Base-by-base conservation (phyloP, 148 eudicot species). In the Vaccinium macrocarpon region DNA sequence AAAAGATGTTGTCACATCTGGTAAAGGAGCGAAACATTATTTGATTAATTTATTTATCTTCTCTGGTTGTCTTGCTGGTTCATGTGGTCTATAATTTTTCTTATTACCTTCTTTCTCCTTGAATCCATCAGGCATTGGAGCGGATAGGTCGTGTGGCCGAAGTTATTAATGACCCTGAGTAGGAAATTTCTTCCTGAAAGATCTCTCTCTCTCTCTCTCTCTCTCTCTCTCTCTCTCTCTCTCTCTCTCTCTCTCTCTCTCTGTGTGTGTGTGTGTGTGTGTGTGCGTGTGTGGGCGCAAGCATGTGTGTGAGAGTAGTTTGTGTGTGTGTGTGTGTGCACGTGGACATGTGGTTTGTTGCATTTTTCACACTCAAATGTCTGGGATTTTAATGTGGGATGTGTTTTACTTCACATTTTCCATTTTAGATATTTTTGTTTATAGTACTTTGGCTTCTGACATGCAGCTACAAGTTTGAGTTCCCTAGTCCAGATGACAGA, bases 401-500 rank as follows among this genome's bases (percentile, higher is more conserved):
- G 27, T 10, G 42, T 84, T 56, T 71, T 76, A 25, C 35, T 81
- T 83, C 19, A 4, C 50, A 42, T 21, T 64, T 76, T 29, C 12
- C 72, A 18, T 4, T 50, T 23, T 62, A 12, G 57, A 46, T 85
- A 52, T 38, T 87, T 61, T 74, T 84, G 32, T 83, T 19, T 82
- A 21, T 74, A 72, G 16, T 70, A 84, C 19, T 81, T 82, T 71
- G 70, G 80, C 72, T 74, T 82, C 12, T 83, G 76, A 75, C 82
- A 77, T 88, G 86, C 95, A 97, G 99, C 87, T 97, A 97, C 93
- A 97, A 97, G 89, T 97, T 97, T 88, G 99, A 97, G 82, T 97
- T 97, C 83, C 99, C 99, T 82, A 91, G 96, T 76, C 99, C 99
- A n/a, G 99, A 97, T 86, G 99, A 97, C 85, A 91, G 95, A 85